Evolutionary conservation across 371 early-diverging fungal species (phyloP), one percentile per base, ranked within the genome.

Genomic region (Mortierella polycephala): DNA sequence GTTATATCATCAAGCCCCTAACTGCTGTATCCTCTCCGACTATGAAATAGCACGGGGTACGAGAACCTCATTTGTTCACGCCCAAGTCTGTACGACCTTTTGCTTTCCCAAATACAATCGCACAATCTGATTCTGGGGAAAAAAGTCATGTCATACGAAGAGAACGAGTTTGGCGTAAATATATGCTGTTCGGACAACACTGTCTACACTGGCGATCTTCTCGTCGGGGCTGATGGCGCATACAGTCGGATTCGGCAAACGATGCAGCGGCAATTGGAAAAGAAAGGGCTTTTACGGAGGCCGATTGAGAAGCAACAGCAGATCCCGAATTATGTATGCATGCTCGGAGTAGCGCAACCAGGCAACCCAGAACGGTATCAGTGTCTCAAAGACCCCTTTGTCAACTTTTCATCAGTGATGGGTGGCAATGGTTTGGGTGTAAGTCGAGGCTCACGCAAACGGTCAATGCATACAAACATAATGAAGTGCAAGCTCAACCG

Each of bases 181-280:
- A 46, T 72, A 1, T 61, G 62, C 8, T 62, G 60, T 20, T 54
- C 62, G 10, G 73, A 73, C 37, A 67, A 73, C 60, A 58, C 63
- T 7, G 57, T 50, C 30, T 73, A 73, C 13, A 50, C 52, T 30
- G 73, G 73, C 1, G 73, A 73, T 18, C 62, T 73, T 21, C 55
- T 66, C 13, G 64, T 73, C 9, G 73, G 73, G 2, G 73, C 73
- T 41, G 73, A 73, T 49, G 73, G 73, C 2, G 53, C 53, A 14
- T 53, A 73, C 20, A 62, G 63, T 46, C 47, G 59, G 16, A 57
- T 73, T 12, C 66, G 73, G 1, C 51, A 66, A 13, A 46, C 13
- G 3, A 21, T 72, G 9, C 47, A 62, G 41, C 20, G 30, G n/a
- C 18, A 39, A 8, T 16, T 66, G 52, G 41, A 42, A 51, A 60